A percentile compares a stretch with the other conserved stretches of the same genome.
Conservation (phyloP, 108 stramenopile genomes). For the Schizochytrium sp. region DNA sequence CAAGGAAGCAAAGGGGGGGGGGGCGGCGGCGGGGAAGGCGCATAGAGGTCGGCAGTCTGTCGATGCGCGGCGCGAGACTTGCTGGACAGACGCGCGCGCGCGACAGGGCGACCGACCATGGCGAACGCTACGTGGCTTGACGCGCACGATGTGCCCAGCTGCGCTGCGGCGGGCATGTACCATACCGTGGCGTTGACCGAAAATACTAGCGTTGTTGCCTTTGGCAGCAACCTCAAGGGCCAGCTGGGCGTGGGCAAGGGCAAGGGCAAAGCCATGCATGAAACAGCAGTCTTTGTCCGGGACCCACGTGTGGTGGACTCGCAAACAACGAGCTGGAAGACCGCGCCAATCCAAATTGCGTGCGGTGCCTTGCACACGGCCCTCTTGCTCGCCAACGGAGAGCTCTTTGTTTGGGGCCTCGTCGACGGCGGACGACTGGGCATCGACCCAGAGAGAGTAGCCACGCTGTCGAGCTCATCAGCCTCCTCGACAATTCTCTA, state of each 20-base stretch:
- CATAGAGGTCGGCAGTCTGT: too few species aligned
- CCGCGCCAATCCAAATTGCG: not conserved
- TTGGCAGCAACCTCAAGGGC: not conserved
- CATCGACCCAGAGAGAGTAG: not conserved
- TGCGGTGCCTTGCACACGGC: conserved; percentile 4
- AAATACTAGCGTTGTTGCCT: not conserved
- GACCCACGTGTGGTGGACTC: not conserved
- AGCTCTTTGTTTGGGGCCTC: not conserved
- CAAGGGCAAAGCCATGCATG: not conserved
- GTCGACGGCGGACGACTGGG: not conserved
- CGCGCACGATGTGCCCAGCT: not conserved
- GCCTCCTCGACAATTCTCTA: not conserved
- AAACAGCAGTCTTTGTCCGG: not conserved
- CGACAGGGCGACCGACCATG: not conserved
- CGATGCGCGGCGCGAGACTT: too few species aligned
- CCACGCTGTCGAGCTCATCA: not conserved
- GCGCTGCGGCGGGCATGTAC: not conserved
- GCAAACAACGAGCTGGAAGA: not conserved
- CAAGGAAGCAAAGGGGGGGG: too few species aligned
- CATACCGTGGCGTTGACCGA: not conserved
- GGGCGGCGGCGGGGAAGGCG: too few species aligned
- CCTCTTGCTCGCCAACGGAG: not conserved
- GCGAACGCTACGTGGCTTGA: not conserved
- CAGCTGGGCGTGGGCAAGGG: conserved; percentile 1
- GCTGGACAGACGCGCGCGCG: too few species aligned